Base-by-base conservation (phyloP, 768 basidiomycete genomes). In the Tulasnella sp. region DNA sequence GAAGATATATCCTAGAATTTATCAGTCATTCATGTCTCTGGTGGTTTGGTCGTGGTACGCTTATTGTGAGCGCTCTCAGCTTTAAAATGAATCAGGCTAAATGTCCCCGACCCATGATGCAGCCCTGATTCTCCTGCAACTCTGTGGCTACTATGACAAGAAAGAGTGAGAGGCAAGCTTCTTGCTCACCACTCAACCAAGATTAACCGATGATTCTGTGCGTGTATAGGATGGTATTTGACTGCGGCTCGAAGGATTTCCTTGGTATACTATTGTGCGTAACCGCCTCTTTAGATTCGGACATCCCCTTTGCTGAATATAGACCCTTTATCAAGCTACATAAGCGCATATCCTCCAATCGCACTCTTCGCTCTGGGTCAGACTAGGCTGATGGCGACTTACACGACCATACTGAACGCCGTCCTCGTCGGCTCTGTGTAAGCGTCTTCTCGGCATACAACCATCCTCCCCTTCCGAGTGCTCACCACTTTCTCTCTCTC, bases 231-330 rank as follows among this genome's bases (percentile, higher is more conserved):
- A 17, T 22, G 19, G 19, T 69, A 35, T 40, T 76, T 3, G 71
- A 75, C 14, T 82, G 81, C 69, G 76, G 77, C 0, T 67, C 64
- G 7, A 77, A 79, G 63, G 81, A 81, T 66, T 82, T 80, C 73
- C 69, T 80, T 3, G 75, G 63, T 17, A 40, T 74, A n/a, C 62
- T 76, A 32, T 76, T 74, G 75, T 76, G 52, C 44, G 75, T 67
- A n/a, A 7, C 17, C 37, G 34, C 44, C 26, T n/a, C n/a, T n/a
- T n/a, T n/a, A n/a, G n/a, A n/a, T n/a, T n/a, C n/a, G n/a, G n/a
- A n/a, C n/a, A n/a, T n/a, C n/a, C n/a, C n/a, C n/a, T n/a, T n/a
- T n/a, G n/a, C n/a, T n/a, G n/a, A n/a, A n/a, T n/a, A n/a, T n/a
- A n/a, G n/a, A n/a, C n/a, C n/a, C n/a, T n/a, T n/a, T n/a, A n/a